Conservation (phyloP, 2,329 filamentous ascomycete genomes). For the Aspergillus texensis region DNA sequence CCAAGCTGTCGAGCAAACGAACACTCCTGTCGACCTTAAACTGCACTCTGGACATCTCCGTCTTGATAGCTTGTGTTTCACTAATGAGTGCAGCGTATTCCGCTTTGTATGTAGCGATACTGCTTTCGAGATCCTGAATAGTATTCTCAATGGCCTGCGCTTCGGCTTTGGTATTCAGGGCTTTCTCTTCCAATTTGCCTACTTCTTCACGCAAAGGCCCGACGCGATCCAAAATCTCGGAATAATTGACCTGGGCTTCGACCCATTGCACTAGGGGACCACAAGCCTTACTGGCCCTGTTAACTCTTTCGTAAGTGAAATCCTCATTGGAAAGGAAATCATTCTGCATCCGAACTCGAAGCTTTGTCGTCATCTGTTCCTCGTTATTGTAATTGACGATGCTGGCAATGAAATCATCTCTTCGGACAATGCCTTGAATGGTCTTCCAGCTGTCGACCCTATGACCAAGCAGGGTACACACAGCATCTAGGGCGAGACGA, state of each 20-base stretch:
- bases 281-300: conserved; percentile 94
- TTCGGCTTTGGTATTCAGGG: conserved; percentile 88
- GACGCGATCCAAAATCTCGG: conserved; percentile 93
- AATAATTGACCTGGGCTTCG: conserved; percentile 93
- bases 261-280: conserved; percentile 98
- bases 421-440: conserved; percentile 83
- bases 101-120: conserved; percentile 91
- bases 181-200: conserved; percentile 79
- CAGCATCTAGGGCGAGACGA: conserved; percentile 89
- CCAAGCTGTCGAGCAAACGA: conserved; percentile 88
- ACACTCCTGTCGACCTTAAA: conserved; percentile 98
- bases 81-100: conserved; percentile 96
- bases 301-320: conserved; percentile 95
- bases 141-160: conserved; percentile 89
- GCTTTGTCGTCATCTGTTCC: conserved; percentile 81
- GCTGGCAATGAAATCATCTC: conserved; percentile 95
- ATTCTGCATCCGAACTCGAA: conserved; percentile 85
- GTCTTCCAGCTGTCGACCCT: conserved; percentile 89
- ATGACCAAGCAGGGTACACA: conserved; percentile 91
- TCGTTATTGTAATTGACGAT: conserved; percentile 98
- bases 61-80: conserved; percentile 95
- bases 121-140: conserved; percentile 79
- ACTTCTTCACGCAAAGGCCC: conserved; percentile 92
- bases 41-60: conserved; percentile 93
- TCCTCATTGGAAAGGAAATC: conserved; percentile 92